Conservation (phyloP, 192 early-diverging fungal species). For the Rhizophagus prolifer region DNA sequence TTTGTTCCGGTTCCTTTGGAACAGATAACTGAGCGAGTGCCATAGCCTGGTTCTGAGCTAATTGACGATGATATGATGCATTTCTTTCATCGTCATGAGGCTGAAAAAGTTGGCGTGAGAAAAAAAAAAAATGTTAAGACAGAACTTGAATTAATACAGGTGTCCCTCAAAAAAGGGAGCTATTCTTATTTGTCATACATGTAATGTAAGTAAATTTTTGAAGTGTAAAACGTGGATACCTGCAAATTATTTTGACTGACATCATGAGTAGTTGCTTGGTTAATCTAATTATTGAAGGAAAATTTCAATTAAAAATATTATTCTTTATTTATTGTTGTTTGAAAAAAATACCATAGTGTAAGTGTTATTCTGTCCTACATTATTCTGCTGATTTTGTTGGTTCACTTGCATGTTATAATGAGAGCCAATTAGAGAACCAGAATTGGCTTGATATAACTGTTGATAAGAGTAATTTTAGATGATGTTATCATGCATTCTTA, state of each 20-base stretch:
- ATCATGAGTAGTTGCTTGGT: neutral
- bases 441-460: neutral
- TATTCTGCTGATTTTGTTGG: neutral
- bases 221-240: neutral
- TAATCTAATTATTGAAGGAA: neutral
- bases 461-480: neutral
- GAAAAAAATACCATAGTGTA: neutral
- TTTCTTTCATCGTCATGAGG: neutral
- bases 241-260: neutral
- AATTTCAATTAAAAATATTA: neutral
- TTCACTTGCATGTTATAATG: neutral
- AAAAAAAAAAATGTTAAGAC: neutral
- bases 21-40: neutral
- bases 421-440: neutral
- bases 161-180: neutral
- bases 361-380: neutral
- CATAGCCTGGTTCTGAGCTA: neutral
- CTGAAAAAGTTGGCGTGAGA: neutral
- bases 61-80: slow-evolving; percentile 3
- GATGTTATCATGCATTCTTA: neutral
- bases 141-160: no score
- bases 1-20: neutral
- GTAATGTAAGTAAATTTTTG: neutral
- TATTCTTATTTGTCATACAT: neutral
- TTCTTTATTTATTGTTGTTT: neutral